Conservation (phyloP, 345 rosid genomes). For the Boechera stricta region DNA sequence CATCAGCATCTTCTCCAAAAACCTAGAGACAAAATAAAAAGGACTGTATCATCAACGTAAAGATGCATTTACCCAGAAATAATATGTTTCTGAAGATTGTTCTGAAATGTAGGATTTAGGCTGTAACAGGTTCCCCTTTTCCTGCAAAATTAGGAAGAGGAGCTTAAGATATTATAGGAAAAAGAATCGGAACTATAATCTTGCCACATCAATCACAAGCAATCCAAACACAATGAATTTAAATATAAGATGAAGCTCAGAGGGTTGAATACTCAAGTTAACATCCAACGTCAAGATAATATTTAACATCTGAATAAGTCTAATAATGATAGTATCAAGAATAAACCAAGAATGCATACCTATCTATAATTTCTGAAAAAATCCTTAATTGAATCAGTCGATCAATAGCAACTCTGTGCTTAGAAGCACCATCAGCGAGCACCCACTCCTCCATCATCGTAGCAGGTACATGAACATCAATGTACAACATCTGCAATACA, state of each 20-base stretch:
- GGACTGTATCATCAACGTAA: neutral
- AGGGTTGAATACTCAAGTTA: neutral
- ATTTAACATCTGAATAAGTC: neutral
- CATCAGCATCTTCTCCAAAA: conserved; percentile 27
- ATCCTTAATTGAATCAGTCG: conserved; percentile 75
- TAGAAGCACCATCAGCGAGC: conserved; percentile 68
- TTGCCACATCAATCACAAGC: conserved; percentile 5
- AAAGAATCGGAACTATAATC: neutral
- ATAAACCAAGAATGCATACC: conserved; percentile 46
- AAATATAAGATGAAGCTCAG: neutral
- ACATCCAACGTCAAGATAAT: neutral
- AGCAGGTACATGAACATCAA: conserved; percentile 57
- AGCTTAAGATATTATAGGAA: neutral
- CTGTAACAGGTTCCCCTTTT: conserved; percentile 66
- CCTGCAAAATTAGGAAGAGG: conserved; percentile 51
- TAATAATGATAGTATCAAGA: neutral
- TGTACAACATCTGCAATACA: conserved; percentile 69
- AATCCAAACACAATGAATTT: neutral
- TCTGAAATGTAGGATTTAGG: conserved; percentile 79
- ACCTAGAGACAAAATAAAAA: conserved; percentile 16
- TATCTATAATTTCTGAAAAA: conserved; percentile 57
- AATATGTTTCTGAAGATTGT: conserved; percentile 74
- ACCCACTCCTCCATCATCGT: conserved; percentile 79
- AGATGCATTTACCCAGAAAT: conserved; percentile 61
- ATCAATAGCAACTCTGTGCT: conserved; percentile 86